phyloP scores from a whole-genome alignment of 2,329 filamentous ascomycete genomes.

The Fusarium palustre region DNA sequence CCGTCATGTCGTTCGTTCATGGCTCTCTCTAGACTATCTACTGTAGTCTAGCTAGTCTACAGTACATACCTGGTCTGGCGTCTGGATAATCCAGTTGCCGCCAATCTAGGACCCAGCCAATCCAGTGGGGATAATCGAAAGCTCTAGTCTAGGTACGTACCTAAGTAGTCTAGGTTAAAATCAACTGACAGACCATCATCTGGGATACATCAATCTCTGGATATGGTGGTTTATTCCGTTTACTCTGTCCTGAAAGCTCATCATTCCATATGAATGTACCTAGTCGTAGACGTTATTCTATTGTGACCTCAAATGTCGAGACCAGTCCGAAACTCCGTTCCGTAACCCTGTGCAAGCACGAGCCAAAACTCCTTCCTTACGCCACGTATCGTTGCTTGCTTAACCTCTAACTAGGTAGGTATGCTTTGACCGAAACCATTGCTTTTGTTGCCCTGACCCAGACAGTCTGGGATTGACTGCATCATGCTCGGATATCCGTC shows the following conservation, averaged over 20 bases:
- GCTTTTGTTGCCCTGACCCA: background rate
- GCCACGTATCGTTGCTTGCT: slow-evolving; percentile 2
- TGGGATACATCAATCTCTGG: background rate
- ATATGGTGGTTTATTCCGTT: background rate
- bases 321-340: slow-evolving; percentile 13
- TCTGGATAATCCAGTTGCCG: background rate
- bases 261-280: background rate
- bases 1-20: background rate
- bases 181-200: background rate
- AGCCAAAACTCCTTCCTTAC: slow-evolving; percentile 35
- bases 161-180: too few species aligned
- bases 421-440: background rate
- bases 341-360: slow-evolving; percentile 7
- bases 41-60: too few species aligned
- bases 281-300: slow-evolving; percentile 11
- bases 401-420: background rate
- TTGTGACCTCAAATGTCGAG: slow-evolving; percentile 6
- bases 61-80: too few species aligned
- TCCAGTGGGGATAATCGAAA: background rate
- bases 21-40: background rate
- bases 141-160: too few species aligned
- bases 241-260: background rate
- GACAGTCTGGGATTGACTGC: background rate
- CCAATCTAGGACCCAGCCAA: background rate
- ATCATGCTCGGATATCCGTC: background rate